These are phyloP conservation scores for Eucalyptus melliodora DNA, from an alignment of 345 rosid species.

Conservation along the genomic window DNA sequence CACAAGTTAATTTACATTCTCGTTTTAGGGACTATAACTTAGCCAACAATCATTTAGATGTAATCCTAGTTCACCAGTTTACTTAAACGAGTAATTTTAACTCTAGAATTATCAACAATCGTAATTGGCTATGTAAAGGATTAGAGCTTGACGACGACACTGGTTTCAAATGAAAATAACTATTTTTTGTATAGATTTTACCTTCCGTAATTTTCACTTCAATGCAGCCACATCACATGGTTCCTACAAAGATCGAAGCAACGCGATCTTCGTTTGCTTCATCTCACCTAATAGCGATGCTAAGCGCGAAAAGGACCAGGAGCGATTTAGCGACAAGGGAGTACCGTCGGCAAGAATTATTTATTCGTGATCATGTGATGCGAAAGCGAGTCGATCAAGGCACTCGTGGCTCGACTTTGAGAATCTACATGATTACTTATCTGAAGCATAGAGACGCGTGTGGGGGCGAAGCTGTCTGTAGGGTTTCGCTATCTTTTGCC, in stretches of 20 bases:
- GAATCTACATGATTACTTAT: neutral
- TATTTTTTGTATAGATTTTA: neutral
- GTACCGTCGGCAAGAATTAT: neutral
- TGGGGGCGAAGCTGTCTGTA: neutral
- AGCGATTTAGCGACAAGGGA: neutral
- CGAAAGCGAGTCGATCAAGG: neutral
- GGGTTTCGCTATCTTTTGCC: neutral
- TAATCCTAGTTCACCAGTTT: neutral
- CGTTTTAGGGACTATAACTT: neutral
- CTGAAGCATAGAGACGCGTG: neutral
- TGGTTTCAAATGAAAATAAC: neutral
- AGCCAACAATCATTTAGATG: neutral
- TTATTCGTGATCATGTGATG: neutral
- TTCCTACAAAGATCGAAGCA: neutral
- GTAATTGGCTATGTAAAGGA: no score
- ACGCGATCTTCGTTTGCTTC: neutral
- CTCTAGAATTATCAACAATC: neutral
- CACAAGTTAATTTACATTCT: neutral
- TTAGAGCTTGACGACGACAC: accelerated
- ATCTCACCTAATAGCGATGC: neutral
- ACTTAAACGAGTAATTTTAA: neutral
- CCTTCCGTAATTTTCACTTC: neutral
- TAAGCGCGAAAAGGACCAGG: neutral
- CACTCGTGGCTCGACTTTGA: neutral
- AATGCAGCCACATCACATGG: neutral